A percentile compares a stretch with the other conserved stretches of the same genome.
phyloP scores from a whole-genome alignment of 2,329 filamentous ascomycete species.

The Clarireedia paspali region DNA sequence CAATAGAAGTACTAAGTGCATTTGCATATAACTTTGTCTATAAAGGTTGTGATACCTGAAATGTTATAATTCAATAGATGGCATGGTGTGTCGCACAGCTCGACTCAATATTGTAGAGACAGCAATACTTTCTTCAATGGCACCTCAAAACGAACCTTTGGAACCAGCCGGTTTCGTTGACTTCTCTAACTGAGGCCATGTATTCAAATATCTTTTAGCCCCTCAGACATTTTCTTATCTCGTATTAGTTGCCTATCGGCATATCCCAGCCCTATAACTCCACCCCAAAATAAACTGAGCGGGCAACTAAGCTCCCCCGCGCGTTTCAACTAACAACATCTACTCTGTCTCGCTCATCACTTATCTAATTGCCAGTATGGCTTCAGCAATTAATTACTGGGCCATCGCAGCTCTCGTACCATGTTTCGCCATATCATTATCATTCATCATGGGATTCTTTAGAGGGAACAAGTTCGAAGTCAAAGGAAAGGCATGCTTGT shows the following conservation, averaged over 20 bases:
- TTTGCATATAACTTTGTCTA: too few relatives aligned
- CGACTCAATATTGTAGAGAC: neutral
- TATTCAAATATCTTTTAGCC: too few relatives aligned
- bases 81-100: neutral
- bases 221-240: too few relatives aligned
- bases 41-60: neutral
- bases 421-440: conserved; percentile 6
- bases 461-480: conserved; percentile 74
- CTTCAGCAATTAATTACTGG: neutral
- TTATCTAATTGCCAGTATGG: neutral
- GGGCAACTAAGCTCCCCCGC: too few relatives aligned
- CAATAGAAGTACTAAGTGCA: too few relatives aligned
- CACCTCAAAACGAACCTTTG: too few relatives aligned
- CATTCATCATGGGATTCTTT: conserved; percentile 57
- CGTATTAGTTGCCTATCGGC: too few relatives aligned
- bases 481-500: conserved; percentile 70
- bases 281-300: too few relatives aligned
- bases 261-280: too few relatives aligned
- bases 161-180: too few relatives aligned
- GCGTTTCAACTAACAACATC: too few relatives aligned
- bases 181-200: too few relatives aligned
- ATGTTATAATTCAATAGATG: neutral
- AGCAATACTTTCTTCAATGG: neutral
- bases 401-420: neutral
- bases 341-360: neutral